A percentile compares a stretch with the other conserved stretches of the same genome.
Conservation (phyloP, 495 filamentous ascomycete species). For the Bombardia bombarda region DNA sequence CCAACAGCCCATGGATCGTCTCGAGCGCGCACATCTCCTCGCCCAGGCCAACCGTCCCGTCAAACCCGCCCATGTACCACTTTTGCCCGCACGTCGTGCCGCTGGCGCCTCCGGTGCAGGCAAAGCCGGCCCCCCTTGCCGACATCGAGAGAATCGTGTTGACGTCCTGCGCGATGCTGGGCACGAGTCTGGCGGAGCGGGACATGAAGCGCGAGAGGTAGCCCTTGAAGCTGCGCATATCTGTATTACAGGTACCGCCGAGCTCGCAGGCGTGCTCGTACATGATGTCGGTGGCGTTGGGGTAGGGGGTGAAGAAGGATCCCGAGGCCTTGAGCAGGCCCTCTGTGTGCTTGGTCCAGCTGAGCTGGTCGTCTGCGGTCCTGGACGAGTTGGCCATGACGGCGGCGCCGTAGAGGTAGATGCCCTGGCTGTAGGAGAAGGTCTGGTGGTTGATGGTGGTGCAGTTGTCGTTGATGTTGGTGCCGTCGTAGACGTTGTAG, state of each 20-base stretch:
- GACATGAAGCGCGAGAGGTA: constrained; percentile 72
- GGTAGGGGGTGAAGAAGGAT: constrained; percentile 38
- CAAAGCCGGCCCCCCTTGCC: constrained; percentile 54
- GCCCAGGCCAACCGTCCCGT: constrained; percentile 53
- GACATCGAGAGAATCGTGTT: constrained; percentile 45
- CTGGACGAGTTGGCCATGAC: constrained; percentile 57
- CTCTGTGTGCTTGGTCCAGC: constrained; percentile 45
- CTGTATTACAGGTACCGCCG: constrained; percentile 52
- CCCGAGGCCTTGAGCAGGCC: constrained; percentile 36
- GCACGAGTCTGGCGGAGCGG: constrained; percentile 51
- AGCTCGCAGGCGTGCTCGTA: constrained; percentile 70
- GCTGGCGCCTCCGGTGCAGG: constrained; percentile 52
- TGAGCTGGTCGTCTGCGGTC: too few relatives aligned
- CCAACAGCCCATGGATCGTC: constrained; percentile 53
- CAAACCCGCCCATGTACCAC: constrained; percentile 58
- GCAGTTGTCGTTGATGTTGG: constrained; percentile 37
- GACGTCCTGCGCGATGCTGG: constrained; percentile 46
- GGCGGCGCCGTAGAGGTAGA: constrained; percentile 58
- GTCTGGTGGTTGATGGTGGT: constrained; percentile 31
- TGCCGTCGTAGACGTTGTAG: constrained; percentile 51
- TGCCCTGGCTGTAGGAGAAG: constrained; percentile 61
- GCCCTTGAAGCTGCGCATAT: constrained; percentile 75
- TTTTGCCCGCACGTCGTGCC: constrained; percentile 58
- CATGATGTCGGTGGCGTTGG: constrained; percentile 48
- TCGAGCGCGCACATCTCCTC: constrained; percentile 66